Conservation (phyloP, 129 eudicot genomes). For the Chrysanthemum makinoi region DNA sequence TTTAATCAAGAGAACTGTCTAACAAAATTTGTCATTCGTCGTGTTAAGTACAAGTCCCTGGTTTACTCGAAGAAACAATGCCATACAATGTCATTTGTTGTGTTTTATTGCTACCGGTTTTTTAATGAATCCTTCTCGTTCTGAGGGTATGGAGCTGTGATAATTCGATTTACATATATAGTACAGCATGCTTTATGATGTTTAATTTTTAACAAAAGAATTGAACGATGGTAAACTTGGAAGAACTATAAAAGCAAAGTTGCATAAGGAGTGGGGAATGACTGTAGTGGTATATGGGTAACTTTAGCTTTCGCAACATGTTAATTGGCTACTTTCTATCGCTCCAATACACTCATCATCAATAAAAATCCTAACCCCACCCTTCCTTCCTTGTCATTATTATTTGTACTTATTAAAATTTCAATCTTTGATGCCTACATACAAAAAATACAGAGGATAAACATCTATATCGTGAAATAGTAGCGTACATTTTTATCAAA, state of each 20-base stretch:
- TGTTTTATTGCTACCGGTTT: no score
- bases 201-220: not conserved
- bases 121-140: no score
- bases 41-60: not conserved
- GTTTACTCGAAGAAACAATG: not conserved
- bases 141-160: no score
- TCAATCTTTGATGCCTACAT: not conserved
- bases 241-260: slow-evolving; percentile 25
- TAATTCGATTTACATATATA: no score
- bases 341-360: slow-evolving; percentile 24
- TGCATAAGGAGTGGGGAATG: slow-evolving; percentile 33
- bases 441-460: slow-evolving; percentile 10
- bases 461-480: slow-evolving; percentile 19
- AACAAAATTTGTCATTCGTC: not conserved
- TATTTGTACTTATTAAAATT: slow-evolving; percentile 13
- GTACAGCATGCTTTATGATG: not conserved
- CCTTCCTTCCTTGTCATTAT: slow-evolving; percentile 15
- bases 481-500: slow-evolving; percentile 14
- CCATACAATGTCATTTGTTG: not conserved
- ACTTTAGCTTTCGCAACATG: slow-evolving; percentile 32
- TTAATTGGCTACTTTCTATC: slow-evolving; percentile 38
- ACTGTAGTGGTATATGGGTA: slow-evolving; percentile 11
- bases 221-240: slow-evolving; percentile 24
- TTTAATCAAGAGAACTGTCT: no score
- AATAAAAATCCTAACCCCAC: slow-evolving; percentile 3